Evolutionary conservation across 2,329 filamentous ascomycete species (phyloP), one percentile per base, ranked within the genome.

Genomic region (Monilinia fructigena): DNA sequence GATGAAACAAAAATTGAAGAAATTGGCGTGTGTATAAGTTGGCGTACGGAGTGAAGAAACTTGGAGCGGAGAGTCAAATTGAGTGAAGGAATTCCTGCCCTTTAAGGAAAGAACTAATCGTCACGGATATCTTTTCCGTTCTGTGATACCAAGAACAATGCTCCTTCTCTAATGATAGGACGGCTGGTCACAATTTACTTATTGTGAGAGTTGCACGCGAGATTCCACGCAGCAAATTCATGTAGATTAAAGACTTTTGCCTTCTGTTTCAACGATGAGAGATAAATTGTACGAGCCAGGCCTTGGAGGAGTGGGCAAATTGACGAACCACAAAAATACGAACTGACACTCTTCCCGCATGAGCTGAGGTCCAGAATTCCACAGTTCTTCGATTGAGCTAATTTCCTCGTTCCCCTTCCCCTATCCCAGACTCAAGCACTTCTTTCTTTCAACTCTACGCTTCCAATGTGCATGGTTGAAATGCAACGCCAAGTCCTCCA

Each of bases 401-500:
- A 28, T n/a, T 60, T 8, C 18, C n/a, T 55, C 35, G 11, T 35
- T 23, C 23, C 26, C 28, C 7, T 38, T 18, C 53, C 52, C 31
- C 35, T 63, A 47, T 12, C 61, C 50, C 52, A 55, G 42, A 20
- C 20, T 45, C 58, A 61, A 50, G 14, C 58, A 65, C n/a, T n/a
- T 61, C 20, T 23, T 61, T 4, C 63, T 61, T 20, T 54, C 55
- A 16, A 65, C 47, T 45, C 63, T 61, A 11, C 47, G 60, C 23
- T 59, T 59, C 63, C 63, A 65, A 61, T 65, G 63, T 10, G 58
- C 55, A 16, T 65, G 35, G 53, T 65, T 65, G 10, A 61, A 65
- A 65, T 65, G 63, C 23, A 23, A 28, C 3, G 42, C 48, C 47
- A 65, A 35, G 60, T 65, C 63, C 45, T 31, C 31, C 7, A 45